Percentiles rank a stretch among this genome's conserved stretches.
Conservation (phyloP, 23 red algal genomes). For the Gracilaria domingensis region DNA sequence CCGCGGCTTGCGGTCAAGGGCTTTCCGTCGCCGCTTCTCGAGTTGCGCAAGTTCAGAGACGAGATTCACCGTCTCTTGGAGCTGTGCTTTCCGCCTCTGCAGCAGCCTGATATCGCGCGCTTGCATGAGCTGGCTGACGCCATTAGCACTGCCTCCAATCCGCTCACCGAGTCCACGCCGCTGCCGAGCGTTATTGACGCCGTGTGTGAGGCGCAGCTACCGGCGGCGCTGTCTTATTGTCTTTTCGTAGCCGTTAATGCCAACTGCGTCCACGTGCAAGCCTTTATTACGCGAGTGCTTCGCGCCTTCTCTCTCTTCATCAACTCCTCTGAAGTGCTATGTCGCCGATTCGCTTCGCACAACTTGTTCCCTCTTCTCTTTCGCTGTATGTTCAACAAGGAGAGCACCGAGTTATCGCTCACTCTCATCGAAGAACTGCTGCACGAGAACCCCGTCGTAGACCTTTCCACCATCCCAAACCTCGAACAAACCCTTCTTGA, state of each 20-base stretch:
- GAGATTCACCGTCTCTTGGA: constrained; percentile 12
- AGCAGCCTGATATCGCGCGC: constrained; percentile 6
- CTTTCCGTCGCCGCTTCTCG: neutral
- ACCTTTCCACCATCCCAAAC: constrained; percentile 59
- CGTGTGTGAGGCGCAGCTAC: constrained; percentile 37
- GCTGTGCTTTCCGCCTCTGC: constrained; percentile 20
- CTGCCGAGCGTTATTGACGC: neutral
- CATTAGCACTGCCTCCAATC: neutral
- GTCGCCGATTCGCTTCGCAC: constrained; percentile 22
- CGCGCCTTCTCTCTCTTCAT: constrained; percentile 23
- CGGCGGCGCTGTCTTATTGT: constrained; percentile 14
- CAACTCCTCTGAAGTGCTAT: constrained; percentile 3
- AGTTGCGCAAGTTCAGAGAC: neutral
- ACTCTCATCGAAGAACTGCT: constrained; percentile 65
- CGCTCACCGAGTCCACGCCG: constrained; percentile 17
- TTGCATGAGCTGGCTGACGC: constrained; percentile 23
- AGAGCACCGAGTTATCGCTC: constrained; percentile 52
- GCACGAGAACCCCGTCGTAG: constrained; percentile 35
- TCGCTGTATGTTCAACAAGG: constrained; percentile 38
- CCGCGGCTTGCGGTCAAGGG: too few species aligned
- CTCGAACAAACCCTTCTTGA: constrained; percentile 30
- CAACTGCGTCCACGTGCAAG: neutral
- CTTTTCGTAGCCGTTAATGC: constrained; percentile 45
- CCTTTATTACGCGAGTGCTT: constrained; percentile 4
- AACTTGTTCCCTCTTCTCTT: constrained; percentile 61